Evolutionary conservation across 345 rosid species (phyloP).

Genomic region (Erodium maritimum): DNA sequence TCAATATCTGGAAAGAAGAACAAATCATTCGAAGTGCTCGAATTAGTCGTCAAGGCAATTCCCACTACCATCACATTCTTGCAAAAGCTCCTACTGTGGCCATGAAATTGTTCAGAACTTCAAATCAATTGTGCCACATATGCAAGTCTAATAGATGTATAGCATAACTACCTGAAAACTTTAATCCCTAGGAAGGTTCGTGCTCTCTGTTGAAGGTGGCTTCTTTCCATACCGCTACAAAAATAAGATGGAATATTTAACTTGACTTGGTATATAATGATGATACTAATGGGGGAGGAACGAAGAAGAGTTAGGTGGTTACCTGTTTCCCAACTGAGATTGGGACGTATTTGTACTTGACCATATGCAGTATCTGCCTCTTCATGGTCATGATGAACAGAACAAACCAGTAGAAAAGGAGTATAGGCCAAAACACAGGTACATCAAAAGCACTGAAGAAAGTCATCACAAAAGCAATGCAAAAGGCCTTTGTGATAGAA

Average conservation of each 20-base stretch:
- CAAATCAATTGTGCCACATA: slow-evolving; percentile 4
- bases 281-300: not conserved
- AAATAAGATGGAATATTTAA: slow-evolving; percentile 1
- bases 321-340: slow-evolving; percentile 90
- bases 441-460: slow-evolving; percentile 70
- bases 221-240: slow-evolving; percentile 53
- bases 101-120: not conserved
- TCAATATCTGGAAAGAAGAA: slow-evolving; percentile 7
- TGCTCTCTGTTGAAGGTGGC: slow-evolving; percentile 37
- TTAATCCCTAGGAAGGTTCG: slow-evolving; percentile 29
- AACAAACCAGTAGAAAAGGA: slow-evolving; percentile 81
- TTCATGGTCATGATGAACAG: slow-evolving; percentile 75
- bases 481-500: slow-evolving; percentile 59
- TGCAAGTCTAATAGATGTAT: not conserved
- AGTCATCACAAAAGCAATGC: slow-evolving; percentile 68
- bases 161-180: slow-evolving; percentile 14
- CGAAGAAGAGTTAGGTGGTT: slow-evolving; percentile 8
- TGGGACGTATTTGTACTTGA: slow-evolving; percentile 87
- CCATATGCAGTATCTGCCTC: slow-evolving; percentile 83
- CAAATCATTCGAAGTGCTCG: slow-evolving; percentile 4
- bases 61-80: slow-evolving; percentile 15
- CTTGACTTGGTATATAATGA: not conserved
- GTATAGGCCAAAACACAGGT: slow-evolving; percentile 98
- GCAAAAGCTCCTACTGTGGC: slow-evolving; percentile 11
- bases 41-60: slow-evolving; percentile 6